Conservation (phyloP, 164 flowering plant genomes). For the Stephania cephalantha region DNA sequence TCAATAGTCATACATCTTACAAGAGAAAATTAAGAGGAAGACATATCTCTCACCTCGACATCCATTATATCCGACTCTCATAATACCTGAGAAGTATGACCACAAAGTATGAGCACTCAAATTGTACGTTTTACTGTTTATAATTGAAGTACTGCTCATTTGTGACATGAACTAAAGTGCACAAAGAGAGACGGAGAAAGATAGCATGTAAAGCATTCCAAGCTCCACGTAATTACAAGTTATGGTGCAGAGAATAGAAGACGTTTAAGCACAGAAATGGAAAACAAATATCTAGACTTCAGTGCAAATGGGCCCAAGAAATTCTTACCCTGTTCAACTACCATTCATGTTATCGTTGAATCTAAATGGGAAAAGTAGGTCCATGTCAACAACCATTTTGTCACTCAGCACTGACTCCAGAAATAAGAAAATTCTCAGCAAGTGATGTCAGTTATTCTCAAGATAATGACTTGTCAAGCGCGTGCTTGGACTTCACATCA, state of each 20-base stretch:
- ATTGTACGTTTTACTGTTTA: no score
- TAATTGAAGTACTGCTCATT: background rate
- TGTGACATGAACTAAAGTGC: background rate
- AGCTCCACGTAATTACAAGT: background rate
- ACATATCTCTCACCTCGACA: background rate
- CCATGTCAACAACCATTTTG: no score
- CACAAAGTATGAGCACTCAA: no score
- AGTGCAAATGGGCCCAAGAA: background rate
- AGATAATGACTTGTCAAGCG: background rate
- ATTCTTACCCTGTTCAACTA: background rate
- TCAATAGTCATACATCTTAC: background rate
- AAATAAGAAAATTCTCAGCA: background rate
- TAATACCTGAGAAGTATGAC: background rate
- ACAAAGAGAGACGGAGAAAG: background rate
- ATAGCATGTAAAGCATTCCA: background rate
- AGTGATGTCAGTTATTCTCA: background rate
- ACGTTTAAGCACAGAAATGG: background rate
- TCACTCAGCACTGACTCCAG: background rate
- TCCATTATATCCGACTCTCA: background rate
- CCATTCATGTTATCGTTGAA: background rate
- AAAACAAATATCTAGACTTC: background rate
- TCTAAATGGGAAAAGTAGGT: background rate
- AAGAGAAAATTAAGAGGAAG: background rate
- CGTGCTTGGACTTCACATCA: background rate
- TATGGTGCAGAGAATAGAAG: no score